These are phyloP conservation scores for Jatropha podagrica DNA, from an alignment of 441 rosid genomes.

Conservation along the genomic window DNA sequence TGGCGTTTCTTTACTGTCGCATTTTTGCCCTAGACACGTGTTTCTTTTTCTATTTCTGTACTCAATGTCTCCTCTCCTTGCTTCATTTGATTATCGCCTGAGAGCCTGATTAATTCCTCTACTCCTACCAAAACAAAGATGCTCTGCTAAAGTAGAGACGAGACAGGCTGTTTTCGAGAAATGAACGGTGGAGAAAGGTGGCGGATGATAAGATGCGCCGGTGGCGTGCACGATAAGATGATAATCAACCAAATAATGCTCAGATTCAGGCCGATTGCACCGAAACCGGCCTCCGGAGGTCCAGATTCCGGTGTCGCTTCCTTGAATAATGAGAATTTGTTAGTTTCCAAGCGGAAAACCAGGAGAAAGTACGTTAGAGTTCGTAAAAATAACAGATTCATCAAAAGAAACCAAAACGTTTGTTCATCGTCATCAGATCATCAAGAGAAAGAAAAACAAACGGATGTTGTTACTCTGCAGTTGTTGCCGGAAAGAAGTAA, in stretches of 20 bases:
- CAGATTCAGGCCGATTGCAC: conserved; percentile 85
- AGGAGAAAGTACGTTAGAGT: conserved; percentile 87
- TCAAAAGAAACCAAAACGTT: conserved; percentile 21
- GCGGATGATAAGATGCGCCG: conserved; percentile 33
- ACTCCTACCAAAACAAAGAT: not conserved
- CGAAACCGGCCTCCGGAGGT: conserved; percentile 54
- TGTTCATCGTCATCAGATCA: conserved; percentile 30
- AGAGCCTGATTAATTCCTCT: too few relatives aligned
- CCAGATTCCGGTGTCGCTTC: conserved; percentile 20
- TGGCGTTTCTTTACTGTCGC: conserved; percentile 8
- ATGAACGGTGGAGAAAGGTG: conserved; percentile 40
- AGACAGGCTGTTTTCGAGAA: conserved; percentile 9
- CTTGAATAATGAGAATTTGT: conserved; percentile 15
- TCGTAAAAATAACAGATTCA: conserved; percentile 39
- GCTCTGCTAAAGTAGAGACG: conserved; percentile 16
- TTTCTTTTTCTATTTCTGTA: not conserved
- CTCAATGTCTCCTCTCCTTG: not conserved
- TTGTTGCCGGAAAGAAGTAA: conserved; percentile 53
- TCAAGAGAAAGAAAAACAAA: conserved; percentile 7
- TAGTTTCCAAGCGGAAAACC: conserved; percentile 33
- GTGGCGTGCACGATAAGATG: conserved; percentile 38
- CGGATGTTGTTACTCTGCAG: conserved; percentile 48
- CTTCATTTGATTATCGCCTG: conserved; percentile 39
- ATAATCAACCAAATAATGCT: conserved; percentile 58
- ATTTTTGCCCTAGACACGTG: conserved; percentile 60